Base-by-base conservation (phyloP, 140 eudicot genomes). In the Flaveria floridana region DNA sequence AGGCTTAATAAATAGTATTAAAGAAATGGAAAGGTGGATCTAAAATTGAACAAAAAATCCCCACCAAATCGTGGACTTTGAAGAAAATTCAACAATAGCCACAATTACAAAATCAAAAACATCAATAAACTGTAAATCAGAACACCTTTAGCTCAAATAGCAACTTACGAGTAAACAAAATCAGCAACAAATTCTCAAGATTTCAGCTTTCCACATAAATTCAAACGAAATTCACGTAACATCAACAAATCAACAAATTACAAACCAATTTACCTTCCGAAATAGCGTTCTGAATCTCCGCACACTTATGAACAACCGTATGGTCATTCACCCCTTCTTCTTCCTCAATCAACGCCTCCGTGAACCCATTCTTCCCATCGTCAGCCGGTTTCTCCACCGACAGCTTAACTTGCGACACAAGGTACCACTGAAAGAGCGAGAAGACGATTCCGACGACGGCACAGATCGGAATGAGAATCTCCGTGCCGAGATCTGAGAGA, bases 301-400 rank as follows among this genome's bases (percentile, higher is more conserved):
- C 87, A 42, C 90, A 86, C 18, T 75, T 80, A 0, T 64, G 71
- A 7, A 86, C 87, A 16, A 86, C 75, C 19, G 72, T 77, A 47
- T 83, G 90, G 70, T 86, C 85, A 20, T 86, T 83, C 48, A 83
- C 12, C 9, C 84, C 88, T 47, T 83, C 91, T 28, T 81, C 88
- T 44, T 86, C 87, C 61, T 83, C 83, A 64, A 85, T 82, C 79
- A 85, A 61, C 7, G 85, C 15, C 13, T 85, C 87, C 8, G 65
- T 28, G 71, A 18, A 73, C 1, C 85, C 83, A 56, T 85, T 85
- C 61, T 80, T 83, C 9, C 26, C 69, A 76, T 64, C 85, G 42
- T 42, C 81, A 15, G 57, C 42, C 0, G 64, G 71, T 28, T 73
- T 76, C 28, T 82, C 87, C 28, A 39, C 10, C 11, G 79, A 16